Evolutionary conservation across 2,329 filamentous ascomycete genomes (phyloP).

Genomic region (Alternaria sp.): DNA sequence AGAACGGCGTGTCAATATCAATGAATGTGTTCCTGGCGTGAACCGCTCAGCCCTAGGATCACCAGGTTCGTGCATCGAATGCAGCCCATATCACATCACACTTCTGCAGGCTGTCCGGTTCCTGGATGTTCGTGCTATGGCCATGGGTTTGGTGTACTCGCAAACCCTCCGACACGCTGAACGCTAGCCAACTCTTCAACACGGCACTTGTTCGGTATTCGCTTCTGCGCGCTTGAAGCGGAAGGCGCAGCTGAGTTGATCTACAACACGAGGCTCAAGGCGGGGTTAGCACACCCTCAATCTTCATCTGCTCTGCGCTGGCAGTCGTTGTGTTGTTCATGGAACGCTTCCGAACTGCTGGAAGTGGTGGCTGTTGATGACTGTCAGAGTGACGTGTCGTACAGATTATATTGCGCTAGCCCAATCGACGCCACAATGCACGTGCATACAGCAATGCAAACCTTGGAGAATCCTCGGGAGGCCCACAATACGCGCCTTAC

Average conservation of each 20-base stretch:
- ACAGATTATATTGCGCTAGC: slow-evolving; percentile 21
- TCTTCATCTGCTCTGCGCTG: slow-evolving; percentile 30
- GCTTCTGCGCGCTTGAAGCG: slow-evolving; percentile 16
- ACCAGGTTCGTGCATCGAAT: slow-evolving; percentile 28
- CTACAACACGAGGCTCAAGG: slow-evolving; percentile 20
- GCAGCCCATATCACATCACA: slow-evolving; percentile 38
- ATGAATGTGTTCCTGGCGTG: slow-evolving; percentile 28
- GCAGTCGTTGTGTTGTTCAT: slow-evolving; percentile 38
- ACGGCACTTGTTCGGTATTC: slow-evolving; percentile 21
- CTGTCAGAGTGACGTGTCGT: slow-evolving; percentile 32
- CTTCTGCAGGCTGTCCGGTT: slow-evolving; percentile 25
- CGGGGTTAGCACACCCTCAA: slow-evolving; percentile 27
- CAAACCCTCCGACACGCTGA: slow-evolving; percentile 11
- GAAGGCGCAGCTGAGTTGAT: slow-evolving; percentile 11
- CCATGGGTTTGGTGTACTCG: slow-evolving; percentile 31
- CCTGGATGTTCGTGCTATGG: slow-evolving; percentile 32
- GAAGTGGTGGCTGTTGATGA: slow-evolving; percentile 26
- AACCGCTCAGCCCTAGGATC: slow-evolving; percentile 38
- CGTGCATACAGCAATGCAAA: slow-evolving; percentile 11
- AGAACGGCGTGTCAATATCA: slow-evolving; percentile 19
- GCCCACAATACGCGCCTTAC: slow-evolving; percentile 8
- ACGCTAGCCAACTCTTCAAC: slow-evolving; percentile 14
- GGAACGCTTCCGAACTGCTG: slow-evolving; percentile 18
- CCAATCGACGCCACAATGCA: slow-evolving; percentile 12
- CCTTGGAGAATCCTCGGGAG: slow-evolving; percentile 9